Conservation (phyloP, 129 eudicot genomes). For the Lactuca sativa region DNA sequence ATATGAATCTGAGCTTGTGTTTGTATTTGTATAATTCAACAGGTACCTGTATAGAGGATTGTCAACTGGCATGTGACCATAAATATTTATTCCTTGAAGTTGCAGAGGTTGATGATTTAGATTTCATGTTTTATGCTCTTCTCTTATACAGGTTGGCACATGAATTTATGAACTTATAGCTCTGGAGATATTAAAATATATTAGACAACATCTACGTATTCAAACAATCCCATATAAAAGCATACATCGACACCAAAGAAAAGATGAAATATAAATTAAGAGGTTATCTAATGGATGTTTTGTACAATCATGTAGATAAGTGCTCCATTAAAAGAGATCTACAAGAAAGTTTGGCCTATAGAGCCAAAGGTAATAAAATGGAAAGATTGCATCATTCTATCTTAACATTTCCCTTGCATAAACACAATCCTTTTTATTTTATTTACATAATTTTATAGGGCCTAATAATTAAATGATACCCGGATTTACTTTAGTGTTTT, state of each 20-base stretch:
- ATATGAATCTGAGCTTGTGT: background rate
- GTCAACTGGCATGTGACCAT: slow-evolving; percentile 52
- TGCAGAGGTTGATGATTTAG: too few species aligned
- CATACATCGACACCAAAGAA: too few species aligned
- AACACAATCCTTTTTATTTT: background rate
- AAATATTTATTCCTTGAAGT: too few species aligned
- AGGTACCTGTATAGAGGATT: slow-evolving; percentile 89
- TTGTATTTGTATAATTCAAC: slow-evolving; percentile 2
- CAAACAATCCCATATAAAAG: too few species aligned
- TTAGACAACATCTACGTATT: background rate
- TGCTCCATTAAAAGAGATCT: slow-evolving; percentile 60
- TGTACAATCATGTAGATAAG: slow-evolving; percentile 42
- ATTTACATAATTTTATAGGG: slow-evolving; percentile 37
- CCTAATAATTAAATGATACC: slow-evolving; percentile 51
- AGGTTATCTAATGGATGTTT: background rate
- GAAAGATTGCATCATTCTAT: background rate
- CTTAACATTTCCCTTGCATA: background rate
- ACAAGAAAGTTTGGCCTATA: slow-evolving; percentile 63
- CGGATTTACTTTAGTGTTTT: slow-evolving; percentile 65
- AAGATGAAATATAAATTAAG: too few species aligned
- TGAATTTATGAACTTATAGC: slow-evolving; percentile 81
- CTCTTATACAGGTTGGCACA: slow-evolving; percentile 63
- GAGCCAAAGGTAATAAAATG: slow-evolving; percentile 58
- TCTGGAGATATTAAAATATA: slow-evolving; percentile 76
- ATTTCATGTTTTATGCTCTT: background rate